Percentiles rank a stretch among this genome's conserved stretches.
Evolutionary conservation across 768 basidiomycete species (phyloP).

Genomic region (Lyophyllum semitale): DNA sequence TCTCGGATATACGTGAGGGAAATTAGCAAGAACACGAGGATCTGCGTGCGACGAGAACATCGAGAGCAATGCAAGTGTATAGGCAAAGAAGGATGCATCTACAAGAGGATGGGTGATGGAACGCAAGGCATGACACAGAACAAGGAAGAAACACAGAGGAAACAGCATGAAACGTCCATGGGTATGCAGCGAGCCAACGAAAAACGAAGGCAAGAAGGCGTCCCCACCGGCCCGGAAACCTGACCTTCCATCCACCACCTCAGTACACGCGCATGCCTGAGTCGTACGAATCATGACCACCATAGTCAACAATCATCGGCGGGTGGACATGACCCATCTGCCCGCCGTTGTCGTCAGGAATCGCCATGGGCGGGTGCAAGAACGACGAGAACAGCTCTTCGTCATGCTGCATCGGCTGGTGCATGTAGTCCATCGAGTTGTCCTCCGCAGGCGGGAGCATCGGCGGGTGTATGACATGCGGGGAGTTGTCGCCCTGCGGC

Average conservation of each 20-base stretch:
- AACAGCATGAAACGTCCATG: conserved; percentile 3
- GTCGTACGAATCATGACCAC: conserved; percentile 22
- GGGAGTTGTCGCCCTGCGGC: conserved; percentile 53
- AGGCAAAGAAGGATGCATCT: conserved; percentile 6
- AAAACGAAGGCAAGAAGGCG: neutral
- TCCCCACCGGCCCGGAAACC: neutral
- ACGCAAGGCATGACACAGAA: conserved; percentile 5
- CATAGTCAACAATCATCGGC: conserved; percentile 25
- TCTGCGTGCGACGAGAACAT: neutral
- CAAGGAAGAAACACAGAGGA: neutral
- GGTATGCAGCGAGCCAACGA: neutral
- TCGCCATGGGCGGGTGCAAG: conserved; percentile 47
- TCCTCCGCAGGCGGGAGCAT: conserved; percentile 60
- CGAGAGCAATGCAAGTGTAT: conserved; percentile 16
- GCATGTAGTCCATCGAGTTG: conserved; percentile 75
- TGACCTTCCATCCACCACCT: neutral
- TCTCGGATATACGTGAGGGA: neutral
- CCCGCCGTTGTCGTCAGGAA: conserved; percentile 33
- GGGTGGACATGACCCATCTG: conserved; percentile 18
- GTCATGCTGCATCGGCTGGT: conserved; percentile 64
- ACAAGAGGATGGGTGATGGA: neutral
- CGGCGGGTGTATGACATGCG: conserved; percentile 65
- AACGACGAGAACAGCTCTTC: conserved; percentile 62
- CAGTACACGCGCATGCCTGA: conserved; percentile 24
- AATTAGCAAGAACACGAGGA: neutral